A percentile compares a stretch with the other conserved stretches of the same genome.
Evolutionary conservation across 768 basidiomycete genomes (phyloP).

Genomic region (Lentinula lateritia): DNA sequence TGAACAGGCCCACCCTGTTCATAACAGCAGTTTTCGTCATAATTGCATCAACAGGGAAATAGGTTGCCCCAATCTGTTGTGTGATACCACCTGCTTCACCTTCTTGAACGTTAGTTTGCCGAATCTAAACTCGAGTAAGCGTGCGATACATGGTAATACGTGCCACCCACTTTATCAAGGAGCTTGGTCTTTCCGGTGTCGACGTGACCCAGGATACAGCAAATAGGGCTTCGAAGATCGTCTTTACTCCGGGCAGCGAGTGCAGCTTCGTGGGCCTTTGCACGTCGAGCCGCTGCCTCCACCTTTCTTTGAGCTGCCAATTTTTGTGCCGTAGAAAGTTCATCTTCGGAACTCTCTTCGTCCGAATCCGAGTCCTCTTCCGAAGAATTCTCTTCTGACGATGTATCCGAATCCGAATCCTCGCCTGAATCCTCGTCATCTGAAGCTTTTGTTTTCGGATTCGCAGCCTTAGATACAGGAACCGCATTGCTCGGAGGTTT

Average conservation of each 20-base stretch:
- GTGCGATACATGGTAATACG: conserved; percentile 12
- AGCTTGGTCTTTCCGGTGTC: conserved; percentile 99
- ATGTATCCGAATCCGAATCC: conserved; percentile 26
- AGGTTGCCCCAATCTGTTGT: conserved; percentile 99
- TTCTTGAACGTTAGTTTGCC: conserved; percentile 99
- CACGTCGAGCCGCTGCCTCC: conserved; percentile 75
- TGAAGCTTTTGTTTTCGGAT: conserved; percentile 15
- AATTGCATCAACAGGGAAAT: conserved; percentile 96
- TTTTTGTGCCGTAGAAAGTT: conserved; percentile 62
- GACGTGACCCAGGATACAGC: conserved; percentile 98
- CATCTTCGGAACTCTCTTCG: conserved; percentile 51
- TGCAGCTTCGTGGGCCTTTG: conserved; percentile 79
- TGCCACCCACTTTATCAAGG: conserved; percentile 73
- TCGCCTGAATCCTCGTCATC: conserved; percentile 33
- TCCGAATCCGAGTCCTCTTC: conserved; percentile 44
- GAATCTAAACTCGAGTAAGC: conserved; percentile 57
- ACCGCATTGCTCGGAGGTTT: conserved; percentile 19
- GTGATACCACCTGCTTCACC: conserved; percentile 99
- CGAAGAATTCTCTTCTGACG: conserved; percentile 44
- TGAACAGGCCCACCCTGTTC: conserved; percentile 55
- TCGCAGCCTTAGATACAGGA: conserved; percentile 14
- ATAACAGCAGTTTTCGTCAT: conserved; percentile 89
- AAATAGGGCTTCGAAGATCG: conserved; percentile 91
- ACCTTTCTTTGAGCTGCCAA: conserved; percentile 69
- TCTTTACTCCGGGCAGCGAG: conserved; percentile 84